These are phyloP conservation scores for Anthracocystis panici-leucophaei DNA, from an alignment of 1,284 basidiomycete genomes.

Conservation along the genomic window DNA sequence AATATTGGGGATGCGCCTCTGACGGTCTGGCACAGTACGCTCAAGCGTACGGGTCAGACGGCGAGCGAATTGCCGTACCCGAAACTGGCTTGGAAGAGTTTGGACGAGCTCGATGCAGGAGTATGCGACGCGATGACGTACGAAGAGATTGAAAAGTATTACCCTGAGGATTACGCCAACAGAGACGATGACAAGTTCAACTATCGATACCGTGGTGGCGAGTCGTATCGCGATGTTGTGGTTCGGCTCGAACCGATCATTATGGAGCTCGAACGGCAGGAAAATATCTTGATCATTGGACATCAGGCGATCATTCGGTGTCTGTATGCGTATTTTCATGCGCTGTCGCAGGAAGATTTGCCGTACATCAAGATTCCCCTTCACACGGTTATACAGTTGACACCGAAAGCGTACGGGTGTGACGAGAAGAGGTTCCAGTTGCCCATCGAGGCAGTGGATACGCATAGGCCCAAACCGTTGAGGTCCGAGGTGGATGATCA, in stretches of 20 bases:
- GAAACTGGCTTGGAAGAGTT: slow-evolving; percentile 97
- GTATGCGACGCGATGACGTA: slow-evolving; percentile 99
- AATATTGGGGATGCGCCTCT: slow-evolving; percentile 89
- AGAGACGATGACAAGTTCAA: slow-evolving; percentile 99
- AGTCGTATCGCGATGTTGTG: slow-evolving; percentile 92
- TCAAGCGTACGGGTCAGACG: slow-evolving; percentile 92
- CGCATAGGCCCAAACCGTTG: slow-evolving; percentile 63
- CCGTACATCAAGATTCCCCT: slow-evolving; percentile 91
- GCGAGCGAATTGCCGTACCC: slow-evolving; percentile 84
- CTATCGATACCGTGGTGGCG: slow-evolving; percentile 91
- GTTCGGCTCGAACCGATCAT: slow-evolving; percentile 96
- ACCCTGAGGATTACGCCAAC: slow-evolving; percentile 98
- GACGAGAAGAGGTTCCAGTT: slow-evolving; percentile 85
- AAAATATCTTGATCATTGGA: slow-evolving; percentile 95
- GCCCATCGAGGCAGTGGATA: slow-evolving; percentile 69
- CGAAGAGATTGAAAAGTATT: slow-evolving; percentile 92
- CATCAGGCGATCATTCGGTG: slow-evolving; percentile 78
- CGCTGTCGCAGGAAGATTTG: slow-evolving; percentile 89
- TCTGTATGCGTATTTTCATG: slow-evolving; percentile 91
- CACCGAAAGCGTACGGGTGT: slow-evolving; percentile 97
- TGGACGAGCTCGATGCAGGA: slow-evolving; percentile 97
- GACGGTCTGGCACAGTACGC: slow-evolving; percentile 97
- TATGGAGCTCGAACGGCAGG: slow-evolving; percentile 97
- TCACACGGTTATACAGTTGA: slow-evolving; percentile 97
- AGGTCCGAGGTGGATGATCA: slow-evolving; percentile 30